Conservation (phyloP, 768 basidiomycete genomes). For the Boletellus sp. region DNA sequence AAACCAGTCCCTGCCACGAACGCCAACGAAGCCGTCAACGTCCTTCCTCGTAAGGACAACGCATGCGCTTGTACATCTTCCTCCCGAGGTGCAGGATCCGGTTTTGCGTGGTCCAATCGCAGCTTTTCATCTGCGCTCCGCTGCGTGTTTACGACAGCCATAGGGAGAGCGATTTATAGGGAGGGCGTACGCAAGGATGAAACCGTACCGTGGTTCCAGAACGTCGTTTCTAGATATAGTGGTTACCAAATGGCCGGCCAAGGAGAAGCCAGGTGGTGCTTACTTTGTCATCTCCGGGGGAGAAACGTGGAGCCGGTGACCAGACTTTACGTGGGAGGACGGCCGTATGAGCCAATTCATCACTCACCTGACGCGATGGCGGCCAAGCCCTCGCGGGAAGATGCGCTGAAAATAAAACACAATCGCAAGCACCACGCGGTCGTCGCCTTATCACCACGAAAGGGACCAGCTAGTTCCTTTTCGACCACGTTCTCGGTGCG, state of each 20-base stretch:
- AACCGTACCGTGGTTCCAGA: neutral
- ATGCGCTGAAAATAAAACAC: neutral
- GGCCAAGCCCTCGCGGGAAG: neutral
- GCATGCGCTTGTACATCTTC: conserved; percentile 14
- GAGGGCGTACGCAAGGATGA: neutral
- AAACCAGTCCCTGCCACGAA: conserved; percentile 59
- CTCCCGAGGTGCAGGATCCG: neutral
- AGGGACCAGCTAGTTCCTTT: conserved; percentile 2
- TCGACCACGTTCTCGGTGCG: neutral
- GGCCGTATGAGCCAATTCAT: neutral
- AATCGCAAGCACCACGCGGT: neutral
- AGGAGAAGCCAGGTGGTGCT: neutral
- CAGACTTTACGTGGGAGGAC: conserved; percentile 1
- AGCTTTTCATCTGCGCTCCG: conserved; percentile 9
- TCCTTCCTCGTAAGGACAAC: conserved; percentile 31
- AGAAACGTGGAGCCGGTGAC: no score
- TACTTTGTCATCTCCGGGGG: no score
- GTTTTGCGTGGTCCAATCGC: neutral
- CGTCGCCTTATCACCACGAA: conserved; percentile 9
- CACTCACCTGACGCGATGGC: conserved; percentile 15
- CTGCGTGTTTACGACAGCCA: conserved; percentile 6
- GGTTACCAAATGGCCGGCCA: conserved; percentile 4
- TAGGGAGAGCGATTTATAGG: neutral
- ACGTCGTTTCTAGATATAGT: conserved; percentile 4
- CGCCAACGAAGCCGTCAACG: conserved; percentile 47